These are phyloP conservation scores for Symbiodinium natans DNA, from an alignment of 73 alveolate species.

Conservation along the genomic window DNA sequence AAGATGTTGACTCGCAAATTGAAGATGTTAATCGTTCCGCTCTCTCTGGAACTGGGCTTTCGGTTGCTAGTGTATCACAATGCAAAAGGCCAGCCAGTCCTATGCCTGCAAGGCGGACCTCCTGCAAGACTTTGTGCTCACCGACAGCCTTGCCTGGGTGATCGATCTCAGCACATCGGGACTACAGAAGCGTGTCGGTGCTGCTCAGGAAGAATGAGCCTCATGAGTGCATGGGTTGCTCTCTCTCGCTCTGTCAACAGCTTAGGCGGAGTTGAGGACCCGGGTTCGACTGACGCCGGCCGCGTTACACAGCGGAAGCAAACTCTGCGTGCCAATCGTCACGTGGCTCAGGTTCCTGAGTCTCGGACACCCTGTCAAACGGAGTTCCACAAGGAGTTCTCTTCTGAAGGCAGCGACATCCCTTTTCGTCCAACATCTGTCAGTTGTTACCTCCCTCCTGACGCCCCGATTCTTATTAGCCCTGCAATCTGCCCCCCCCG, in stretches of 20 bases:
- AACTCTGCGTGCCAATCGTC: conserved; percentile 14
- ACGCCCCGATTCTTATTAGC: too few relatives aligned
- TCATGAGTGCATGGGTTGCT: not conserved
- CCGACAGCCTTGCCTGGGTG: conserved; percentile 66
- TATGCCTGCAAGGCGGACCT: conserved; percentile 30
- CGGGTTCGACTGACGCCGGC: too few relatives aligned
- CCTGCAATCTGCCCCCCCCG: too few relatives aligned
- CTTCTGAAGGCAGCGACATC: not conserved
- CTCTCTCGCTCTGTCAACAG: not conserved
- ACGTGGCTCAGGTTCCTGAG: conserved; percentile 76
- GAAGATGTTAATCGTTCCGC: too few relatives aligned
- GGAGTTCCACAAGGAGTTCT: not conserved
- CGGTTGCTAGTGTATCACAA: too few relatives aligned
- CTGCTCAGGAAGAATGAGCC: too few relatives aligned
- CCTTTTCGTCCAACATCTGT: not conserved
- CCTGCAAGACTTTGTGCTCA: conserved; percentile 37
- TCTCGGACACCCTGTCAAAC: not conserved
- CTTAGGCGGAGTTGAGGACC: too few relatives aligned
- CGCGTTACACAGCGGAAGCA: conserved; percentile 29
- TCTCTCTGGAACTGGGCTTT: too few relatives aligned
- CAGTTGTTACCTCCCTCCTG: too few relatives aligned
- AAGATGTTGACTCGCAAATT: too few relatives aligned
- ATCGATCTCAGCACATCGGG: too few relatives aligned
- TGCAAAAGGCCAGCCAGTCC: not conserved
- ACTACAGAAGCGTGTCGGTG: too few relatives aligned